phyloP scores from a whole-genome alignment of 257 asterid genomes.

The Pogostemon cablin region DNA sequence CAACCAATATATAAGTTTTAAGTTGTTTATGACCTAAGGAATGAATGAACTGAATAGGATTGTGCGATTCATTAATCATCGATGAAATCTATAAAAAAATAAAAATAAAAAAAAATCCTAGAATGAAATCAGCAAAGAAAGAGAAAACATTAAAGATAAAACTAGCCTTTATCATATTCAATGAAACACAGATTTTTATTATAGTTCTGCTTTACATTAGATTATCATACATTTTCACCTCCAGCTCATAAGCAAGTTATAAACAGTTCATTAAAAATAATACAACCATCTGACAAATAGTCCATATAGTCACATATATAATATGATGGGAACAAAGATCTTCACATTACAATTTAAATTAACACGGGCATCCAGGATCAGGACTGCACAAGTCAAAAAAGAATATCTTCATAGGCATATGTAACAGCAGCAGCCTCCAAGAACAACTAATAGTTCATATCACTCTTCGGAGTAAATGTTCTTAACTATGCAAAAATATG shows the following conservation, averaged over 20 bases:
- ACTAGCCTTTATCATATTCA: not conserved
- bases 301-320: not conserved
- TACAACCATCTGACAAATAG: not conserved
- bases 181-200: not conserved
- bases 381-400: not conserved
- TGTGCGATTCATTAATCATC: not conserved
- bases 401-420: not conserved
- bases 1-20: not conserved
- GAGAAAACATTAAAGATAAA: not conserved
- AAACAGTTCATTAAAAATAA: not conserved
- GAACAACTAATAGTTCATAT: not conserved
- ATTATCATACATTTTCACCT: slow-evolving; percentile 2
- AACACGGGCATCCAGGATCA: not conserved
- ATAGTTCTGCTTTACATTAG: not conserved
- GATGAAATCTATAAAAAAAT: not conserved
- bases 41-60: not conserved
- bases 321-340: not conserved
- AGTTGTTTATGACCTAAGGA: slow-evolving; percentile 1
- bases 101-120: not conserved
- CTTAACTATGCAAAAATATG: slow-evolving; percentile 1
- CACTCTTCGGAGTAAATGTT: not conserved
- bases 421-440: slow-evolving; percentile 3
- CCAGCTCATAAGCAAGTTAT: not conserved
- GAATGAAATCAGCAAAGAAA: not conserved
- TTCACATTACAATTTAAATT: not conserved